Evolutionary conservation across 768 basidiomycete species (phyloP).

Genomic region (Trametes villosa): DNA sequence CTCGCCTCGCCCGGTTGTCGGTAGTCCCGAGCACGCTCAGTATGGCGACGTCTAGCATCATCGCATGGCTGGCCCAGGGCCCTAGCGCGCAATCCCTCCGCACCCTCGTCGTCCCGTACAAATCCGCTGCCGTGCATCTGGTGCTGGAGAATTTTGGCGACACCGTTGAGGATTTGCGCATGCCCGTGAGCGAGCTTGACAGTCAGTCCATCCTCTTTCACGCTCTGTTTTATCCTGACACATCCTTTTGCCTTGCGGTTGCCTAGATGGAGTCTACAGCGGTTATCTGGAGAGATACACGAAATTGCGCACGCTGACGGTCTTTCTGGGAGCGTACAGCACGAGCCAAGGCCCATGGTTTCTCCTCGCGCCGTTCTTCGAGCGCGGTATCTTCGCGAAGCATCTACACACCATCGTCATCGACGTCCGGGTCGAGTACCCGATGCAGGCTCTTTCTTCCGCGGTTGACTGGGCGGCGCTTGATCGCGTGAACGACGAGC

Average conservation of each 20-base stretch:
- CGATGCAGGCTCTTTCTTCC: neutral
- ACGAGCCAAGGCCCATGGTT: conserved; percentile 7
- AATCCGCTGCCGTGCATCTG: too few species aligned
- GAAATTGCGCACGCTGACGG: conserved; percentile 2
- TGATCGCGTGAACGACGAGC: conserved; percentile 7
- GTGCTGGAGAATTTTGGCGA: too few species aligned
- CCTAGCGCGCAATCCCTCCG: too few species aligned
- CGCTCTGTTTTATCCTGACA: too few species aligned
- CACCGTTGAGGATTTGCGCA: too few species aligned
- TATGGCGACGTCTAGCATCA: too few species aligned
- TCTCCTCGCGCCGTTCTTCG: conserved; percentile 3
- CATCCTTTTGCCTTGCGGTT: neutral
- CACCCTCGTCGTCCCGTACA: too few species aligned
- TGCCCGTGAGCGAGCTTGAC: too few species aligned
- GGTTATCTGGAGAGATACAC: conserved; percentile 3
- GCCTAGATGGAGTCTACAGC: neutral
- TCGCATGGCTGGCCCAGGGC: too few species aligned
- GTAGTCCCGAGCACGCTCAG: too few species aligned
- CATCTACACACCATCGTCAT: conserved; percentile 1
- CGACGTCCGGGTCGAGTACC: conserved; percentile 1
- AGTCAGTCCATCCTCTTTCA: too few species aligned
- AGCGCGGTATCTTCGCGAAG: neutral
- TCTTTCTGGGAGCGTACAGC: conserved; percentile 8
- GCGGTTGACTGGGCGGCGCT: conserved; percentile 8
- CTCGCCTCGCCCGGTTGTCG: too few species aligned